Conservation (phyloP, 208 protist genomes). For the Trypanosoma conorhini region DNA sequence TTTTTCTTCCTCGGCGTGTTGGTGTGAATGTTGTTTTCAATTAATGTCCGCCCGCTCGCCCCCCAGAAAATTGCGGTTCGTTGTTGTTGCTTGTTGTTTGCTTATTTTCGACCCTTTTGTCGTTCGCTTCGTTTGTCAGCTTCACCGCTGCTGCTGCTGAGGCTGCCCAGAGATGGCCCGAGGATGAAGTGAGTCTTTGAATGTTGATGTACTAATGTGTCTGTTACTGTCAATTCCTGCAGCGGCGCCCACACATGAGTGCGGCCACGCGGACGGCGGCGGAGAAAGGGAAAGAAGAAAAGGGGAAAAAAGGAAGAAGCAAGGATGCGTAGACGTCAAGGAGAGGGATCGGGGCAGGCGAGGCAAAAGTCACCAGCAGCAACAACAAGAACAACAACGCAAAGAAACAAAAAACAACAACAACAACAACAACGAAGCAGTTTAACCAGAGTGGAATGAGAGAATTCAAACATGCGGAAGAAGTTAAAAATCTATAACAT, state of each 20-base stretch:
- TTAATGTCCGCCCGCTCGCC: not conserved
- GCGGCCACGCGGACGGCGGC: not conserved
- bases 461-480: not conserved
- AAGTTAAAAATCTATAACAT: constrained; percentile 9
- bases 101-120: constrained; percentile 3
- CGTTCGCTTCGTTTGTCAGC: not conserved
- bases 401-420: constrained; percentile 9
- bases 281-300: not conserved
- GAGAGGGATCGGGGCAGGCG: not conserved
- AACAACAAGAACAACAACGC: constrained; percentile 13
- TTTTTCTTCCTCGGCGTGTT: not conserved
- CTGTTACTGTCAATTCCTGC: constrained; percentile 14
- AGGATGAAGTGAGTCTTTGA: constrained; percentile 10
- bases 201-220: constrained; percentile 20
- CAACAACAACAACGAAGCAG: constrained; percentile 8
- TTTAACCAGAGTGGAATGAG: too few relatives aligned
- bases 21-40: not conserved
- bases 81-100: not conserved
- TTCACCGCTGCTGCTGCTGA: not conserved
- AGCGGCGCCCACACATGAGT: not conserved
- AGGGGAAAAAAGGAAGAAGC: constrained; percentile 14
- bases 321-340: not conserved
- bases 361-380: not conserved
- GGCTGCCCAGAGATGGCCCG: not conserved
- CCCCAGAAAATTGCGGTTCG: not conserved